Evolutionary conservation across 1,284 basidiomycete genomes (phyloP).

Genomic region (Ustilago xerochloae): DNA sequence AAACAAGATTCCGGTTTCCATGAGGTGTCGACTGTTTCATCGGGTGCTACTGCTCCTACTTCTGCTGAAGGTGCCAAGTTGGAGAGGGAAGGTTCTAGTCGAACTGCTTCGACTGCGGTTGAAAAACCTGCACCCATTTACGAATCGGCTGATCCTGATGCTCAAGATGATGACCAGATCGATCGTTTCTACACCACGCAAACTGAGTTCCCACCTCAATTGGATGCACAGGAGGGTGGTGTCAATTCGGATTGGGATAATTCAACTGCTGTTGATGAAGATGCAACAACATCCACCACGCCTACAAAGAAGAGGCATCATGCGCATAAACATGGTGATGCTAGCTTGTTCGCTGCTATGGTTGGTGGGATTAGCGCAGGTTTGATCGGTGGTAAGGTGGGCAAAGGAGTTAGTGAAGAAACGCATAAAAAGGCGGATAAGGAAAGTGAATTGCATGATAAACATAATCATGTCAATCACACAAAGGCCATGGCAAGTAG

Average conservation of each 20-base stretch:
- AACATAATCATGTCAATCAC: conserved; percentile 23
- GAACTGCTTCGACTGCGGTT: conserved; percentile 7
- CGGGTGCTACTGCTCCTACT: not conserved
- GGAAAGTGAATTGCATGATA: conserved; percentile 23
- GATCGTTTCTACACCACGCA: conserved; percentile 48
- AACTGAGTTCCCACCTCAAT: conserved; percentile 29
- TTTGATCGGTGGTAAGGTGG: conserved; percentile 25
- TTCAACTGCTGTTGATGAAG: conserved; percentile 19
- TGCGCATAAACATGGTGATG: conserved; percentile 27
- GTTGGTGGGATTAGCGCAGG: conserved; percentile 34
- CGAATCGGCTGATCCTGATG: conserved; percentile 1
- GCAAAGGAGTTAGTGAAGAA: conserved; percentile 5
- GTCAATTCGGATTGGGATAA: conserved; percentile 21
- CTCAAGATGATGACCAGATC: conserved; percentile 19
- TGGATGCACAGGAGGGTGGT: conserved; percentile 10
- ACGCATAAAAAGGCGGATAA: conserved; percentile 9
- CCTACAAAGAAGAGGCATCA: conserved; percentile 10
- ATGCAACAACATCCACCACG: not conserved
- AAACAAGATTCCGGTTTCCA: conserved; percentile 48
- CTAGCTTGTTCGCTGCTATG: conserved; percentile 33
- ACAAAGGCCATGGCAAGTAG: conserved; percentile 13
- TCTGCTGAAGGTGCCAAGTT: not conserved
- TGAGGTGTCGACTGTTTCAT: conserved; percentile 7
- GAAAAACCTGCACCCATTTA: conserved; percentile 16
- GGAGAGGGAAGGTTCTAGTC: conserved; percentile 7